Evolutionary conservation across 257 asterid species (phyloP).

Genomic region (Prunella vulgaris): DNA sequence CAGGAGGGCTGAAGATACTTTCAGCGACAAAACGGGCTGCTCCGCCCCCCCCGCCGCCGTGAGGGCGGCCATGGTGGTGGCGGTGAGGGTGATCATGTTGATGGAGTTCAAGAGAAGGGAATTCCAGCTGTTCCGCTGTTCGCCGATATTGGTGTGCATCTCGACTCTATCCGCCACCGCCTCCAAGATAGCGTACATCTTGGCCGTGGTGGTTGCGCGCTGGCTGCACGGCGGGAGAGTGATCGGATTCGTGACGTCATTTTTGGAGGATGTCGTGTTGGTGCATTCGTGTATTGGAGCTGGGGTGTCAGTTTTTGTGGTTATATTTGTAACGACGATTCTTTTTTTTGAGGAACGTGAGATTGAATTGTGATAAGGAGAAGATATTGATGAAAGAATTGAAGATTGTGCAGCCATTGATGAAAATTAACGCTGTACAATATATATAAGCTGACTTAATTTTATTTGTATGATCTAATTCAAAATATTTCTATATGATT

Average conservation of each 20-base stretch:
- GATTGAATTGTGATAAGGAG: neutral
- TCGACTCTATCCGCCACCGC: constrained; percentile 37
- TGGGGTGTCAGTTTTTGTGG: neutral
- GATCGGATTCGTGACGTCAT: neutral
- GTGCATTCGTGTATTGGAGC: neutral
- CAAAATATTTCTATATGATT: neutral
- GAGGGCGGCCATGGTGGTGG: constrained; percentile 29
- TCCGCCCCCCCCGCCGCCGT: neutral
- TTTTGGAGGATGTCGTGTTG: neutral
- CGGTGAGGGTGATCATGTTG: constrained; percentile 32
- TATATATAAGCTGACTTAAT: neutral
- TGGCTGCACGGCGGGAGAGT: neutral
- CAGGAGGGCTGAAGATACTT: constrained; percentile 1
- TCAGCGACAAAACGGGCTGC: constrained; percentile 11
- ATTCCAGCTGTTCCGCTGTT: constrained; percentile 43
- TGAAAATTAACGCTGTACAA: too few species aligned
- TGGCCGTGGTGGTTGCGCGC: neutral
- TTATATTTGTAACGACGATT: neutral
- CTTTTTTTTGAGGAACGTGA: constrained; percentile 4
- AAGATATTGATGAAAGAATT: constrained; percentile 13
- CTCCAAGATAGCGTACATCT: constrained; percentile 31
- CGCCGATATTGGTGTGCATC: constrained; percentile 38
- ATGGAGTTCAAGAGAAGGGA: constrained; percentile 28
- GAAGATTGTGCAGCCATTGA: constrained; percentile 19
- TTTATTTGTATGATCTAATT: neutral